Percentiles rank a stretch among this genome's conserved stretches.
These are phyloP conservation scores for Blumeria hordei DNA, from an alignment of 2,329 filamentous ascomycete species.

Conservation along the genomic window DNA sequence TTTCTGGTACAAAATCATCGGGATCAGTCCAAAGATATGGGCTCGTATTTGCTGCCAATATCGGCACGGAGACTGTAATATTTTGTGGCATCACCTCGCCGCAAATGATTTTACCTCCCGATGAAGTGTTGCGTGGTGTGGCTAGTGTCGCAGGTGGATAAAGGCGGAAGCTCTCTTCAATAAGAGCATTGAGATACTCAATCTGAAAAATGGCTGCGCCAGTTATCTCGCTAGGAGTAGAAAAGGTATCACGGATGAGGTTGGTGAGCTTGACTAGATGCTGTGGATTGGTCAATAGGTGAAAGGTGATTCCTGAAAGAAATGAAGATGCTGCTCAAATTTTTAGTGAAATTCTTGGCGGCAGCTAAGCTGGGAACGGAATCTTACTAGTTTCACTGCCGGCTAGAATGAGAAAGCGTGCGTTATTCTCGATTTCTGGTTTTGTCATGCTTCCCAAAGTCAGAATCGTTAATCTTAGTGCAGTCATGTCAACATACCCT, in stretches of 20 bases:
- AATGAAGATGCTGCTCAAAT: slow-evolving; percentile 13
- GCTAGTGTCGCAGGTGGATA: slow-evolving; percentile 14
- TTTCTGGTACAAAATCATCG: slow-evolving; percentile 6
- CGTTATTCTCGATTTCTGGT: slow-evolving; percentile 4
- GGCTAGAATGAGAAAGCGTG: slow-evolving; percentile 4
- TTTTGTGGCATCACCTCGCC: slow-evolving; percentile 5
- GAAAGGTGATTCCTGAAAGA: slow-evolving; percentile 16
- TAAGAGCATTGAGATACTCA: slow-evolving; percentile 16
- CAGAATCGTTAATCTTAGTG: neutral
- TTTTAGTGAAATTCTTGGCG: neutral
- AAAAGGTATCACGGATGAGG: slow-evolving; percentile 20
- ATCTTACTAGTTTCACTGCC: slow-evolving; percentile 7
- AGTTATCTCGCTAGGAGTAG: slow-evolving; percentile 7
- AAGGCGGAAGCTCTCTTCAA: slow-evolving; percentile 17
- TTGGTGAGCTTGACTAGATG: slow-evolving; percentile 17
- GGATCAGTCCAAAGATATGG: slow-evolving; percentile 5
- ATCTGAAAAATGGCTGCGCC: slow-evolving; percentile 2
- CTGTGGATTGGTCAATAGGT: slow-evolving; percentile 5
- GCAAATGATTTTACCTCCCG: slow-evolving; percentile 4
- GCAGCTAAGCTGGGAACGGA: neutral
- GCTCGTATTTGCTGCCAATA: slow-evolving; percentile 12
- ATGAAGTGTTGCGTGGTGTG: slow-evolving; percentile 4
- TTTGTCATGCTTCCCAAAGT: slow-evolving; percentile 1
- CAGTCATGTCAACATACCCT: neutral
- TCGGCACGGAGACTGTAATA: slow-evolving; percentile 6